Base-by-base conservation (phyloP, 257 asterid species). In the Gynochthodes officinalis region DNA sequence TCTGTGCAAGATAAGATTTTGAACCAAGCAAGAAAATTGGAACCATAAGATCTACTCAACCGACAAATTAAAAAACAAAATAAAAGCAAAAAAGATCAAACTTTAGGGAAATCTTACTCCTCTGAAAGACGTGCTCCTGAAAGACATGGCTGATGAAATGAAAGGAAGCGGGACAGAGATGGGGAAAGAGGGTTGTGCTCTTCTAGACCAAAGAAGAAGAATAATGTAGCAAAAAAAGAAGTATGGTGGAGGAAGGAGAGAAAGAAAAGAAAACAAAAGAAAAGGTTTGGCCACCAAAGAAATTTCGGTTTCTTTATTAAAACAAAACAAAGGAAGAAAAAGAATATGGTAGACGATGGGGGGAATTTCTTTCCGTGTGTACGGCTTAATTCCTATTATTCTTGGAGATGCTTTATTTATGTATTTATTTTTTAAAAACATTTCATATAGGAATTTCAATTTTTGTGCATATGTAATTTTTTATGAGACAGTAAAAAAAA, bases 41-140 rank as follows among this genome's bases (percentile, higher is more conserved):
- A 76, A 62, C 64, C 49, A n/a, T 50, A 54, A 52, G 70, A 64
- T 52, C 68, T 19, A 63, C 60, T 19, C 4, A 30, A 16, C 0
- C 60, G 39, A 53, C 12, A 54, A 46, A 10, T 35, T 5, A 28
- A 28, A 30, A 1, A 19, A 27, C 19, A 14, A 21, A 0, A 1
- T 39, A n/a, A 14, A 74, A 66, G 7, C 42, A 70, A 12, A 0
- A 2, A 43, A 7, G 28, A 71, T 35, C 44, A 23, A 43, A 35
- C 39, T n/a, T 64, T 54, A 16, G 9, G 16, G 44, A 33, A 16
- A 68, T 42, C 64, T 72, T 73, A 77, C 81, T 55, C 81, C 81
- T 67, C 70, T 52, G 73, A 53, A 69, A 37, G 73, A 69, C 15
- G 7, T 39, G 69, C 12, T 39, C 4, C 52, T 55, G 54, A 76